Percentiles rank a stretch among this genome's conserved stretches.
Evolutionary conservation across 257 asterid species (phyloP).

Genomic region (Capsicum rhomboideum): DNA sequence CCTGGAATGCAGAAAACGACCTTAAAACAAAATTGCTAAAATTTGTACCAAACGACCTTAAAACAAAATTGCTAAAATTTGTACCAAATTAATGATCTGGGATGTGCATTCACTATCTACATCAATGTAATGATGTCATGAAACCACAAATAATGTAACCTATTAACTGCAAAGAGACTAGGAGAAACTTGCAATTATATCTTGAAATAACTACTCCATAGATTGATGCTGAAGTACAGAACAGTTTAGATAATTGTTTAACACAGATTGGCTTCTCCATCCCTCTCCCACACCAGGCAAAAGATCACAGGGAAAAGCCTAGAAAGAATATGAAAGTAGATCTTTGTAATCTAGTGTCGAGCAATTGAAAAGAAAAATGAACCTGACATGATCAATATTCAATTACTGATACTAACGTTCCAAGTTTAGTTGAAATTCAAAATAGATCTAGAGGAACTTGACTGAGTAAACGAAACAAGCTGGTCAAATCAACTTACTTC

Average conservation of each 20-base stretch:
- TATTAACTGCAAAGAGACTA: neutral
- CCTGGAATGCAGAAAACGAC: slow-evolving; percentile 31
- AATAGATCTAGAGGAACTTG: neutral
- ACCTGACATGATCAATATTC: neutral
- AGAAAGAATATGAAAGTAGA: neutral
- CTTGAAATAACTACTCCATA: neutral
- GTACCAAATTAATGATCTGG: neutral
- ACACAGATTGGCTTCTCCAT: neutral
- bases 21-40: neutral
- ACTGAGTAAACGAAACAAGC: neutral
- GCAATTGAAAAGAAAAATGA: neutral
- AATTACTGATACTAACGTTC: neutral
- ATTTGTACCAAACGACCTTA: neutral
- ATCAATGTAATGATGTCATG: neutral
- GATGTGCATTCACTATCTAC: neutral
- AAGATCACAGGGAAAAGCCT: neutral
- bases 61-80: neutral
- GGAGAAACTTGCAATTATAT: neutral
- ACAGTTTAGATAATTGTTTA: neutral
- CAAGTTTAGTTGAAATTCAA: neutral
- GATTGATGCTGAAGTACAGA: neutral
- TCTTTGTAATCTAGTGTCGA: neutral
- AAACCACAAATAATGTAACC: neutral
- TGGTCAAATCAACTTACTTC: slow-evolving; percentile 51
- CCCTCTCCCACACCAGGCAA: neutral